Base-by-base conservation (phyloP, 75 land plant genomes). In the Azolla pinnata region DNA sequence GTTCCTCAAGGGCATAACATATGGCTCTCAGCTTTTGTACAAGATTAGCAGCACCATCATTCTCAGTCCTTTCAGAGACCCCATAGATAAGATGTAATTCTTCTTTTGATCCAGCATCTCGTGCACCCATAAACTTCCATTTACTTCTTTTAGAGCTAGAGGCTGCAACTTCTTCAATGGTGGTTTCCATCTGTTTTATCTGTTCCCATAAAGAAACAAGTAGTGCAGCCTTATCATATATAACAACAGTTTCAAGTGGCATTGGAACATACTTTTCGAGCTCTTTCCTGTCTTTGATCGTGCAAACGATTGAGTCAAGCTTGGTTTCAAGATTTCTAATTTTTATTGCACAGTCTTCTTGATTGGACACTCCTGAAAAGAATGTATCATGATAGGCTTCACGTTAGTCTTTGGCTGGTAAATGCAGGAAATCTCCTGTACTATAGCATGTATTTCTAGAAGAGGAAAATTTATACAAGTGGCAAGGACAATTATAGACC, bases 121-220 rank as follows among this genome's bases (percentile, higher is more conserved):
- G 88, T 5, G 99, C 97, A 31, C 99, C 99, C 99, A 95, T 95
- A 59, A 90, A 84, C 65, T 91, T 82, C 99, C 99, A 95, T 59
- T 90, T 95, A 69, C 86, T 95, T 64, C 80, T 80, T 42, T 79
- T 90, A 51, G 80, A 79, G 59, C 99, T 95, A 28, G 86, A 62
- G 48, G 55, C 65, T 16, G 97, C 91, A 75, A 97, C 92, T 72
- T 83, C 80, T 64, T 95, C 97, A 38, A 86, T 85, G 19, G 67
- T 68, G 12, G 44, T 60, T 72, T 90, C 97, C 78, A 95, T 90
- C 76, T 86, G 97, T 66, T 95, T 95, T 47, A 95, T 84, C 60
- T 83, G 72, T 45, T 95, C 92, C 66, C 88, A 91, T 26, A 95
- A 76, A 27, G 88, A 86, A 76, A 80, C 82, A 29, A 90, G 70